These are phyloP conservation scores for Solanum phureja DNA, from an alignment of 257 asterid species.

Conservation along the genomic window DNA sequence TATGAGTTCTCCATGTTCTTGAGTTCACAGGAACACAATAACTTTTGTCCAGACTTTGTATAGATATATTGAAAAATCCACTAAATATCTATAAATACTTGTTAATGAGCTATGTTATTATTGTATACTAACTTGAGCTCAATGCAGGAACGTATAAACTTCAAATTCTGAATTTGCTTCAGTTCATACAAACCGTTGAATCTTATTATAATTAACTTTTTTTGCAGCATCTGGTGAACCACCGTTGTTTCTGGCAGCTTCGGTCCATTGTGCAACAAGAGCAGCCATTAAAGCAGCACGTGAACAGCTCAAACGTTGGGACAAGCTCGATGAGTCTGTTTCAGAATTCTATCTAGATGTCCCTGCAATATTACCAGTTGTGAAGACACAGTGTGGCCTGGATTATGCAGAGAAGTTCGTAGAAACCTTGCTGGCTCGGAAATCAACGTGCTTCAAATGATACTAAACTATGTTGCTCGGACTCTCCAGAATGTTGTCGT, in stretches of 20 bases:
- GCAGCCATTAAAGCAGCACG: constrained; percentile 67
- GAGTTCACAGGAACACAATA: too few species aligned
- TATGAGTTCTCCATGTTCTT: too few species aligned
- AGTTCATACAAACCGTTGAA: not conserved
- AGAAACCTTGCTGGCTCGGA: constrained; percentile 12
- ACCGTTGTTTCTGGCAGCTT: constrained; percentile 61
- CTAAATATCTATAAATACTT: not conserved
- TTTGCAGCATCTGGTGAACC: constrained; percentile 89
- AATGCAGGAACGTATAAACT: not conserved
- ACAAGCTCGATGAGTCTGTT: constrained; percentile 31
- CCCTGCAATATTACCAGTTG: constrained; percentile 67
- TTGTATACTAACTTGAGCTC: not conserved
- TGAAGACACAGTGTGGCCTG: constrained; percentile 59
- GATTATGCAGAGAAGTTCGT: constrained; percentile 40
- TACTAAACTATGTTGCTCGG: not conserved
- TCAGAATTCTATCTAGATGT: constrained; percentile 37
- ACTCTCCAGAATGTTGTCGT: not conserved
- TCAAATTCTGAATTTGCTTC: not conserved
- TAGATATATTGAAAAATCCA: not conserved
- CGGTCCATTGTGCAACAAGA: constrained; percentile 71
- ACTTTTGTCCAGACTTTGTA: too few species aligned
- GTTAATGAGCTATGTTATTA: not conserved
- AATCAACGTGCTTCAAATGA: not conserved
- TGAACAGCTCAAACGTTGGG: constrained; percentile 50
- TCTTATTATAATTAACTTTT: not conserved